phyloP scores from a whole-genome alignment of 1,139 yeast species.

The Sugiyamaella xylanicola region DNA sequence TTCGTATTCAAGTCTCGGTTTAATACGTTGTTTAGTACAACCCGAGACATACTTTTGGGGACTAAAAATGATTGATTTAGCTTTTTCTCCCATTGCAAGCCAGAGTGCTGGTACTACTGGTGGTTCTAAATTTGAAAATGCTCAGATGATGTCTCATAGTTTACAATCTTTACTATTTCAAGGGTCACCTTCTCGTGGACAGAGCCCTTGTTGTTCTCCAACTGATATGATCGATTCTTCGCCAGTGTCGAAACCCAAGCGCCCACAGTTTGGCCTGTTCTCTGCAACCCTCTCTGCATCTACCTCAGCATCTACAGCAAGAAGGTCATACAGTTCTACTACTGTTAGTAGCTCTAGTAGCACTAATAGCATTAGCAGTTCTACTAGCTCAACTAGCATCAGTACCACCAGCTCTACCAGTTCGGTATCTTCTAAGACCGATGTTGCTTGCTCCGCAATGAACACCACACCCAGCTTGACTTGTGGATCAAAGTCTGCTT shows the following conservation, averaged over 20 bases:
- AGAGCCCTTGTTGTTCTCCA: not conserved
- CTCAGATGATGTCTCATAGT: slow-evolving; percentile 25
- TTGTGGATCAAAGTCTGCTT: not conserved
- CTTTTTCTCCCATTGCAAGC: slow-evolving; percentile 19
- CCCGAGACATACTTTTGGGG: not conserved
- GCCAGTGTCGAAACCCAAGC: not conserved
- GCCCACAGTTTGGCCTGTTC: not conserved
- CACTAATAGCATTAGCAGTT: not conserved
- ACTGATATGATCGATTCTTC: not conserved
- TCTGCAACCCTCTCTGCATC: slow-evolving; percentile 25
- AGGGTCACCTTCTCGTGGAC: slow-evolving; percentile 3
- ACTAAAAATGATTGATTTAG: slow-evolving; percentile 20
- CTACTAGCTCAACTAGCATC: not conserved
- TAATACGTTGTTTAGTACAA: too few relatives aligned
- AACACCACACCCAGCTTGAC: not conserved
- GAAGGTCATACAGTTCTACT: slow-evolving; percentile 28
- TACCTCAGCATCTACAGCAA: slow-evolving; percentile 26
- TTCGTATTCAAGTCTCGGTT: not conserved
- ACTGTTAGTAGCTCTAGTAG: slow-evolving; percentile 13
- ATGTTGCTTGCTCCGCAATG: not conserved
- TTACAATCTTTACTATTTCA: slow-evolving; percentile 24
- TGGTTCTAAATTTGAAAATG: slow-evolving; percentile 21
- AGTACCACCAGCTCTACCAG: not conserved
- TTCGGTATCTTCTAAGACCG: too few relatives aligned
- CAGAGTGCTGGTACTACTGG: not conserved